These are phyloP conservation scores for Cryptococcus hybrid DNA, from an alignment of 1,284 basidiomycete genomes.

Conservation along the genomic window DNA sequence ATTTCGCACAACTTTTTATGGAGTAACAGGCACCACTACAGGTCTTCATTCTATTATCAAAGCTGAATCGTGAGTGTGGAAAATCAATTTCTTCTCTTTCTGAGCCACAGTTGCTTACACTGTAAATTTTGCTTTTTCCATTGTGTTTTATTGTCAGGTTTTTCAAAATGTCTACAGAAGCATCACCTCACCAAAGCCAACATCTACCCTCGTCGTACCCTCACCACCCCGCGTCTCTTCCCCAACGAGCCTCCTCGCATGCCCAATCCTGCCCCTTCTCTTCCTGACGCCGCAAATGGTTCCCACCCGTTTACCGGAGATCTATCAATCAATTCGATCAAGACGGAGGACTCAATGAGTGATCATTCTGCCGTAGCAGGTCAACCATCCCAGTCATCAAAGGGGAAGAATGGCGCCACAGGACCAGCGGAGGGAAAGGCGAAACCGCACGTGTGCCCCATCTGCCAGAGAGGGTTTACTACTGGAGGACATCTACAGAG, in stretches of 20 bases:
- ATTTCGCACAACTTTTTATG: no score
- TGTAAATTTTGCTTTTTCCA: not conserved
- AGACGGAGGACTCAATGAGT: constrained; percentile 13
- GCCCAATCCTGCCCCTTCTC: constrained; percentile 4
- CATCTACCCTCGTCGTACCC: constrained; percentile 5
- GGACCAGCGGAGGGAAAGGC: constrained; percentile 47
- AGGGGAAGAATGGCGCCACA: constrained; percentile 46
- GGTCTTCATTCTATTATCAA: no score
- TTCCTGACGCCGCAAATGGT: constrained; percentile 4
- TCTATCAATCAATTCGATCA: constrained; percentile 12
- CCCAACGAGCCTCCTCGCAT: not conserved
- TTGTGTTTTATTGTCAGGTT: not conserved
- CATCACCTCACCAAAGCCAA: constrained; percentile 14
- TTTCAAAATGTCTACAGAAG: constrained; percentile 16
- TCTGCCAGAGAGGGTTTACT: constrained; percentile 43
- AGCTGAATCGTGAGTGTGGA: no score
- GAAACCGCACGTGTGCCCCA: constrained; percentile 46
- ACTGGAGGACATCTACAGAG: constrained; percentile 47
- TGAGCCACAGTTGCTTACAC: not conserved
- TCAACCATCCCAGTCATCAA: constrained; percentile 8
- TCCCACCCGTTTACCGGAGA: constrained; percentile 11
- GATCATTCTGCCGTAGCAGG: constrained; percentile 1
- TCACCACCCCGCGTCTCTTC: constrained; percentile 6
- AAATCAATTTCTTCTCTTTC: no score
- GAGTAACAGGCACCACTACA: no score